Conservation (phyloP, 208 protist species). For the Leptomonas pyrrhocoris region DNA sequence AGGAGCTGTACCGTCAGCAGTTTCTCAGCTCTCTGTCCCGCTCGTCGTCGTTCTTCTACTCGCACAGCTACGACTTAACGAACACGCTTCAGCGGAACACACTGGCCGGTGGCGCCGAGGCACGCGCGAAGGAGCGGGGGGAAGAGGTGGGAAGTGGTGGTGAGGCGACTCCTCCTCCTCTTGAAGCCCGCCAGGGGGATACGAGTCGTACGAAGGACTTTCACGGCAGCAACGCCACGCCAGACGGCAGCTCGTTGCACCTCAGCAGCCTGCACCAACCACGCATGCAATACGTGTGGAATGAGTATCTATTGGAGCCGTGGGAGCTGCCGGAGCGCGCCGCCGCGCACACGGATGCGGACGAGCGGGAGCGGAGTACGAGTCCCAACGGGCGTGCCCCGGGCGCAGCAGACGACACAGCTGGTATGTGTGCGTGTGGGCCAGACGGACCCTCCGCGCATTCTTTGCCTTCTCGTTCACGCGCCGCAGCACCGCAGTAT, state of each 20-base stretch:
- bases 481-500: constrained; percentile 16
- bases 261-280: neutral
- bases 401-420: neutral
- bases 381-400: neutral
- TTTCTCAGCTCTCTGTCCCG: constrained; percentile 66
- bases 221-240: no score
- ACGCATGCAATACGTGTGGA: constrained; percentile 85
- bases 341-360: neutral
- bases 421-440: neutral
- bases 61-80: constrained; percentile 96
- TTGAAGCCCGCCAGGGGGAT: no score
- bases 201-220: no score
- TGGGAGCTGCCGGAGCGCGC: constrained; percentile 11
- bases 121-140: neutral
- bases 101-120: constrained; percentile 32
- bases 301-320: constrained; percentile 82
- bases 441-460: neutral
- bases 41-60: constrained; percentile 93
- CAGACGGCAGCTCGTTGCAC: neutral
- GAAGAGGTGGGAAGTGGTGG: neutral
- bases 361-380: neutral
- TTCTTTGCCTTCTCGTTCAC: neutral
- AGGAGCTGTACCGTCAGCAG: constrained; percentile 75
- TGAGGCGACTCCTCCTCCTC: neutral
- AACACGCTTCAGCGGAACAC: constrained; percentile 95